Base-by-base conservation (phyloP, 1,284 basidiomycete species). In the Apiotrichum akiyoshidainum region DNA sequence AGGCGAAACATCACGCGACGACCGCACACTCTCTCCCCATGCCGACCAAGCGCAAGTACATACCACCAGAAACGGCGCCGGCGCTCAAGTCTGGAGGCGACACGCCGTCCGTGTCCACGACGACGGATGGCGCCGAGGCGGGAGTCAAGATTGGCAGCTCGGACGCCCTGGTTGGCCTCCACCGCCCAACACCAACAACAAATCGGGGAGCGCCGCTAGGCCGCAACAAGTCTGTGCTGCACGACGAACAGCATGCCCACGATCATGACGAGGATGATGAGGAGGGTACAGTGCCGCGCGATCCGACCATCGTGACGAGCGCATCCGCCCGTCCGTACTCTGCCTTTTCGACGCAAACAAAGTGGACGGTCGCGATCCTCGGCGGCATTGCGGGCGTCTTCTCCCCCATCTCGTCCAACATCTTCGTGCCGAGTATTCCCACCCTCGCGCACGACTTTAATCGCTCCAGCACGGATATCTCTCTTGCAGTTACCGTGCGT, bases 401-500 rank as follows among this genome's bases (percentile, higher is more conserved):
- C 57, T 68, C 64, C 8, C 69, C 68, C 17, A 68, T 63, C 46
- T 52, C 37, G 12, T 44, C 52, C 11, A 64, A 64, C 55, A 61
- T 61, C 52, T 64, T 58, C 33, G 63, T 61, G 6, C 63, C 63
- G 1, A 42, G 57, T 7, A 61, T 64, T 46, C 77, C 77, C 0
- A 59, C 65, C 6, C 57, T 79, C 0, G 65, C 75, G 0, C 40
- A 40, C 2, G 71, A 64, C 6, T 78, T 79, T 59, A 19, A 63
- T 51, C 57, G 61, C 13, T 57, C 65, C 11, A 68, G 71, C 50
- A 65, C 70, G 49, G 65, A 70, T 31, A 75, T 79, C 50, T 70
- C 71, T 11, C 65, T 77, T n/a, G 72, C 72, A 0, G 70, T 79
- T 13, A 77, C 77, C 0, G 55, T 76, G 26, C 11, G 12, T 19